These are phyloP conservation scores for Annulohypoxylon maeteangense DNA, from an alignment of 495 filamentous ascomycete species.

Conservation along the genomic window DNA sequence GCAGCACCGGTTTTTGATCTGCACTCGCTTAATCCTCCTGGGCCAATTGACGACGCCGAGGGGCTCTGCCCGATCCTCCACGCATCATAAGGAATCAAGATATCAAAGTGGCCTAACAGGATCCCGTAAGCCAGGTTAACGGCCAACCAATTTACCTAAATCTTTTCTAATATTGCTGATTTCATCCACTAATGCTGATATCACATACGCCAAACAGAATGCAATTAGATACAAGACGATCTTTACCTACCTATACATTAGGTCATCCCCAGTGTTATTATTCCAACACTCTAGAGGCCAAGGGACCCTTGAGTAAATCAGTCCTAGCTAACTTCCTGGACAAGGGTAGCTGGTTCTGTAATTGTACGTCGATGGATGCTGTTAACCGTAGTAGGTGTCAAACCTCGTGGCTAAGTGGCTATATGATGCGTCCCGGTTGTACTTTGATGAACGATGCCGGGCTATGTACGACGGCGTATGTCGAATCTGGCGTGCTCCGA, in stretches of 20 bases:
- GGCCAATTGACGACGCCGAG: constrained; percentile 14
- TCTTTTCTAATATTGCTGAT: constrained; percentile 12
- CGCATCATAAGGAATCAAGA: constrained; percentile 22
- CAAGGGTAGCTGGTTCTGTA: constrained; percentile 3
- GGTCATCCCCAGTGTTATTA: neutral
- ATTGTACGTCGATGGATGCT: constrained; percentile 7
- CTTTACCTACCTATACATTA: constrained; percentile 1
- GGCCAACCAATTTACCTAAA: constrained; percentile 2
- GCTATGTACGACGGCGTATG: constrained; percentile 12
- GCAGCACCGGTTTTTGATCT: constrained; percentile 9
- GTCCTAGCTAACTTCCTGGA: constrained; percentile 5
- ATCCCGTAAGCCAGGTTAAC: neutral
- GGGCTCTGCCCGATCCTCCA: constrained; percentile 31
- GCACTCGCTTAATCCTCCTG: constrained; percentile 25
- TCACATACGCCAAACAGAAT: constrained; percentile 1
- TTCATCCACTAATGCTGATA: constrained; percentile 20
- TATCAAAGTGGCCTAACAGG: constrained; percentile 5
- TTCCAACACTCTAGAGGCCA: neutral
- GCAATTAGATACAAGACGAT: constrained; percentile 4
- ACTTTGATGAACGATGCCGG: constrained; percentile 20
- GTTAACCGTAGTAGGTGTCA: constrained; percentile 2
- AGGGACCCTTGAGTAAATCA: neutral
- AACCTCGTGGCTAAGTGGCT: constrained; percentile 16
- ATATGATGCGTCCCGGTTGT: constrained; percentile 21
- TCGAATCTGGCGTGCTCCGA: constrained; percentile 17